phyloP scores from a whole-genome alignment of 352 stramenopile species.

The Globisporangium emineosum region DNA sequence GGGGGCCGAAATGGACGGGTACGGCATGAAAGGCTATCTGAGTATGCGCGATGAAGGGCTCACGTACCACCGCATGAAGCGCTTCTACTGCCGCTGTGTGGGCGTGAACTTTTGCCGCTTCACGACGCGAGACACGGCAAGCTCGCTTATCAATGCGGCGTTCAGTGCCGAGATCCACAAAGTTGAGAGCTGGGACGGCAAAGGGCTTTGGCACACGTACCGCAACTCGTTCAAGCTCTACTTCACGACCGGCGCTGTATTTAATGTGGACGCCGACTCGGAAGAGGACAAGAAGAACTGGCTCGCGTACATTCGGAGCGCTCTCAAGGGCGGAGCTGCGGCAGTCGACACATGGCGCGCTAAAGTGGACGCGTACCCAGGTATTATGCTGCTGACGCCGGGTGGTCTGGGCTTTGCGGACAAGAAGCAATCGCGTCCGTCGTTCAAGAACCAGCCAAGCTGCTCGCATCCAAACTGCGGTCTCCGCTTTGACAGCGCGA shows the following conservation, averaged over 20 bases:
- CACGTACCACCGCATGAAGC: slow-evolving; percentile 85
- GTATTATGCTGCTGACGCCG: slow-evolving; percentile 47
- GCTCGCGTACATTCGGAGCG: slow-evolving; percentile 75
- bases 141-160: slow-evolving; percentile 49
- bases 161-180: slow-evolving; percentile 73
- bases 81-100: slow-evolving; percentile 79
- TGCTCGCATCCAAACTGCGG: slow-evolving; percentile 63
- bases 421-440: slow-evolving; percentile 52
- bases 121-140: slow-evolving; percentile 58
- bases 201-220: slow-evolving; percentile 79
- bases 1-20: slow-evolving; percentile 53
- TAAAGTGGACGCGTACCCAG: slow-evolving; percentile 26
- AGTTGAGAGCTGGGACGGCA: slow-evolving; percentile 83
- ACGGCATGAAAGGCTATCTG: slow-evolving; percentile 73
- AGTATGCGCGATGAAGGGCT: slow-evolving; percentile 82
- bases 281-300: slow-evolving; percentile 77
- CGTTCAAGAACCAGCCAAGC: slow-evolving; percentile 66
- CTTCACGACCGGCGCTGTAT: slow-evolving; percentile 67
- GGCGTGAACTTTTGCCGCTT: slow-evolving; percentile 80
- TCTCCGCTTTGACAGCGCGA: slow-evolving; percentile 73
- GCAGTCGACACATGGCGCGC: slow-evolving; percentile 40
- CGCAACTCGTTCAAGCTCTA: slow-evolving; percentile 83
- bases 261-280: slow-evolving; percentile 76
- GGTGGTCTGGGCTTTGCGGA: slow-evolving; percentile 60
- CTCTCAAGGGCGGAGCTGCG: slow-evolving; percentile 36